Evolutionary conservation across 208 protist species (phyloP).

Genomic region (Histomonas meleagridis): DNA sequence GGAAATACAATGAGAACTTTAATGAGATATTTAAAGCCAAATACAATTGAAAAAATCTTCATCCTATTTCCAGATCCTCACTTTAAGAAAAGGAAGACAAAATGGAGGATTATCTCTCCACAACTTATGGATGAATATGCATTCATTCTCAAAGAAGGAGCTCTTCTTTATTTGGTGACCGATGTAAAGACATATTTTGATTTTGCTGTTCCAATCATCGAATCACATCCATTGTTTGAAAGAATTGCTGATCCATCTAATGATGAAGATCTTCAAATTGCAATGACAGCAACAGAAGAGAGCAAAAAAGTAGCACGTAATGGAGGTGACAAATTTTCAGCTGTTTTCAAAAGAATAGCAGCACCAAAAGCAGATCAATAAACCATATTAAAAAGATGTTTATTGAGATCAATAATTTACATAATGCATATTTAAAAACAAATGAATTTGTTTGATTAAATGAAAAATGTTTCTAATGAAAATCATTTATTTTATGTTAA

Average conservation of each 20-base stretch:
- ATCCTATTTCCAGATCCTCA: conserved; percentile 48
- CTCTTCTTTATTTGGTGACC: conserved; percentile 42
- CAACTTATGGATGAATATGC: conserved; percentile 40
- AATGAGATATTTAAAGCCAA: conserved; percentile 24
- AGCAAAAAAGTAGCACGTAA: neutral
- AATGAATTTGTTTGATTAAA: too few relatives aligned
- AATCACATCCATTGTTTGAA: neutral
- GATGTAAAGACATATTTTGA: conserved; percentile 38
- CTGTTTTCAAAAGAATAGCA: neutral
- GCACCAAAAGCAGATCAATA: too few relatives aligned
- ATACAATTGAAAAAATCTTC: conserved; percentile 45
- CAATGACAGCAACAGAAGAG: neutral
- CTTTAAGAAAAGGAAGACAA: conserved; percentile 41
- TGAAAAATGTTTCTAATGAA: too few relatives aligned
- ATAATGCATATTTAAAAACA: too few relatives aligned
- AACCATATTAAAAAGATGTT: too few relatives aligned
- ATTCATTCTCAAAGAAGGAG: conserved; percentile 37
- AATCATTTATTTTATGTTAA: too few relatives aligned
- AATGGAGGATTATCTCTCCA: conserved; percentile 38
- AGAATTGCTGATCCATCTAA: neutral
- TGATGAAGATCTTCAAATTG: neutral
- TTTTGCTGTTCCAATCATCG: neutral
- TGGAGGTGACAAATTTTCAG: neutral
- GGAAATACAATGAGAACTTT: conserved; percentile 42
- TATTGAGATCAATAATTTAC: too few relatives aligned